Evolutionary conservation across 441 rosid species (phyloP), one percentile per base, ranked within the genome.

Genomic region (Iberis amara): DNA sequence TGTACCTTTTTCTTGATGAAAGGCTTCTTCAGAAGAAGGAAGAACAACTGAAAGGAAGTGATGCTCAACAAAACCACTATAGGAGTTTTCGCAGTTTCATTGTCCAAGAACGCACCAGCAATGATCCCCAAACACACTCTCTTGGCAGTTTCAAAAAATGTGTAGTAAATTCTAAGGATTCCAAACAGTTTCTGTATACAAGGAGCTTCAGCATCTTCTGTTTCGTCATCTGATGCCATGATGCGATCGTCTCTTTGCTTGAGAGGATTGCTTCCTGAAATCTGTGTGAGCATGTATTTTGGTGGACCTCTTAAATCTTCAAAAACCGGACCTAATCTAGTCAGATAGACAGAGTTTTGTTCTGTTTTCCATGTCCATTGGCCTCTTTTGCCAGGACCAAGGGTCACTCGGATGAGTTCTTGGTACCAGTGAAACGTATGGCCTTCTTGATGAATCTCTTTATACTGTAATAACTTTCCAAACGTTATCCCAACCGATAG

Each of bases 291-390:
- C 96, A 91, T 91, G 73, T 91, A 91, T 46, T 91, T 83, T 13
- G 98, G 98, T n/a, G 98, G 98, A 8, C 98, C 98, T 55, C 98
- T 72, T 39, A 91, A 73, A 62, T 91, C 98, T 71, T 87, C 94
- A 46, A 87, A 91, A 9, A 91, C 73, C 39, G 95, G 80, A 59
- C 96, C 98, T 30, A 81, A 58, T 64, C 56, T 75, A 45, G 64
- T 70, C 24, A 75, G 73, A 48, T 71, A 73, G 21, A 61, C 24
- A 11, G 84, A 81, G 11, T 63, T 64, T 2, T 75, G 36, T 62
- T 70, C 65, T 61, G 65, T 70, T 70, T 80, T 80, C 96, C 95
- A 91, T 59, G 95, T 79, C 96, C 98, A 88, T 39, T 91, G 98
- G 31, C 98, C 96, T 77, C 87, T 77, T 57, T 85, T 91, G 8